Evolutionary conservation across 2,329 filamentous ascomycete species (phyloP).

Genomic region (Microcyclosporella mali): DNA sequence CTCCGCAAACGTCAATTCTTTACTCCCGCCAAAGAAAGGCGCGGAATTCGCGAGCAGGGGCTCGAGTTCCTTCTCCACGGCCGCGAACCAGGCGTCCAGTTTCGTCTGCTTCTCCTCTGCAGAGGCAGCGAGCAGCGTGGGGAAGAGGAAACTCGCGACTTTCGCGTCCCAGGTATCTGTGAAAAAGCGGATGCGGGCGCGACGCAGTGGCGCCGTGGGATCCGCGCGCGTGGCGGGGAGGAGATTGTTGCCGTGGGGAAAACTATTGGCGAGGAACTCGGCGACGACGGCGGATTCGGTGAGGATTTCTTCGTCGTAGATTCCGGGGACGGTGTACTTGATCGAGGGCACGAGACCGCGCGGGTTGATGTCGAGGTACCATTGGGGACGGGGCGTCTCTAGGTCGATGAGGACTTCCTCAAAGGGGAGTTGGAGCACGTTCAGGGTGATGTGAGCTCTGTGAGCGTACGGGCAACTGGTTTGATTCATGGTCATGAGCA

Average conservation of each 20-base stretch:
- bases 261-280: slow-evolving; percentile 63
- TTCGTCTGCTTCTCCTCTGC: slow-evolving; percentile 47
- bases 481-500: no score
- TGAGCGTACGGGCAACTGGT: slow-evolving; percentile 60
- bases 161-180: slow-evolving; percentile 64
- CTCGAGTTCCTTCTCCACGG: slow-evolving; percentile 65
- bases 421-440: slow-evolving; percentile 28
- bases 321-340: slow-evolving; percentile 49
- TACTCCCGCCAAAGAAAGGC: slow-evolving; percentile 43
- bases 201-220: slow-evolving; percentile 36
- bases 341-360: slow-evolving; percentile 65
- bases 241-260: slow-evolving; percentile 55
- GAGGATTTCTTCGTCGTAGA: slow-evolving; percentile 53
- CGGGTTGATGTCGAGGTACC: slow-evolving; percentile 72
- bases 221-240: slow-evolving; percentile 49
- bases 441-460: slow-evolving; percentile 47
- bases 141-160: slow-evolving; percentile 37
- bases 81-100: slow-evolving; percentile 48
- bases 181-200: slow-evolving; percentile 67
- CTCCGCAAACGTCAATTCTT: slow-evolving; percentile 65
- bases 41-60: slow-evolving; percentile 52
- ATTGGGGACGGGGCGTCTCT: slow-evolving; percentile 58
- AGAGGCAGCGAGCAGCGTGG: slow-evolving; percentile 41
- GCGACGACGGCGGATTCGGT: slow-evolving; percentile 68
- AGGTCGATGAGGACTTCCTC: slow-evolving; percentile 56